phyloP scores from a whole-genome alignment of 2,329 filamentous ascomycete genomes.

The Stachybotrys elegans region DNA sequence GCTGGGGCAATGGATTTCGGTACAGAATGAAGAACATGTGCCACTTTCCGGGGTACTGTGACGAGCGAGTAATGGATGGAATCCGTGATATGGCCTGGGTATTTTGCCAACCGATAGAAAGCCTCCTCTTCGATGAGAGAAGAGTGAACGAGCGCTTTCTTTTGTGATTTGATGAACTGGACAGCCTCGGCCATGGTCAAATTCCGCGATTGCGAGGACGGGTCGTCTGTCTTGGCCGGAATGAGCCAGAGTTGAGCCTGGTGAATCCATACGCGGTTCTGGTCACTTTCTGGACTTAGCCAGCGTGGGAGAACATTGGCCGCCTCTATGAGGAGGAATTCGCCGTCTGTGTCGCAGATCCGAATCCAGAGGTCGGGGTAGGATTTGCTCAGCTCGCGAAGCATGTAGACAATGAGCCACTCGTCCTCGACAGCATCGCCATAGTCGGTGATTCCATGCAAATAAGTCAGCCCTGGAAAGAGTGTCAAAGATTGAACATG shows the following conservation, averaged over 20 bases:
- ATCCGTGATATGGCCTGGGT: slow-evolving; percentile 68
- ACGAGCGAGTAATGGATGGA: slow-evolving; percentile 73
- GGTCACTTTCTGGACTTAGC: slow-evolving; percentile 86
- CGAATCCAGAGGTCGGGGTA: slow-evolving; percentile 76
- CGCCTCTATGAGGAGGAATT: slow-evolving; percentile 92
- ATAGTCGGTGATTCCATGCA: slow-evolving; percentile 78
- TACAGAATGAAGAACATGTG: slow-evolving; percentile 69
- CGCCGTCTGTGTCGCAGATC: slow-evolving; percentile 82
- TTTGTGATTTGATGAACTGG: slow-evolving; percentile 49
- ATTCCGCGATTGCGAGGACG: slow-evolving; percentile 25
- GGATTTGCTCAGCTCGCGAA: slow-evolving; percentile 72
- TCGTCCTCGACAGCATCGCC: slow-evolving; percentile 96
- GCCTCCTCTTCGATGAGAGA: slow-evolving; percentile 77
- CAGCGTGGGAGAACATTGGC: slow-evolving; percentile 82
- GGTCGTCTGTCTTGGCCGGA: slow-evolving; percentile 37
- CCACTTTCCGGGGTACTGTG: slow-evolving; percentile 75
- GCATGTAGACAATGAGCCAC: slow-evolving; percentile 89
- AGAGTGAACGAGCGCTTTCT: slow-evolving; percentile 62
- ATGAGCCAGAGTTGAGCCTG: slow-evolving; percentile 71
- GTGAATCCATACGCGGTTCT: slow-evolving; percentile 86
- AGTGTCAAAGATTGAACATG: slow-evolving; percentile 4
- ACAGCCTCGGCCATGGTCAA: slow-evolving; percentile 64
- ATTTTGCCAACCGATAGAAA: slow-evolving; percentile 81
- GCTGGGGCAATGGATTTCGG: slow-evolving; percentile 77
- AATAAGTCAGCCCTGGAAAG: slow-evolving; percentile 46